Base-by-base conservation (phyloP, 2,329 filamentous ascomycete species). In the Fusarium sp. region DNA sequence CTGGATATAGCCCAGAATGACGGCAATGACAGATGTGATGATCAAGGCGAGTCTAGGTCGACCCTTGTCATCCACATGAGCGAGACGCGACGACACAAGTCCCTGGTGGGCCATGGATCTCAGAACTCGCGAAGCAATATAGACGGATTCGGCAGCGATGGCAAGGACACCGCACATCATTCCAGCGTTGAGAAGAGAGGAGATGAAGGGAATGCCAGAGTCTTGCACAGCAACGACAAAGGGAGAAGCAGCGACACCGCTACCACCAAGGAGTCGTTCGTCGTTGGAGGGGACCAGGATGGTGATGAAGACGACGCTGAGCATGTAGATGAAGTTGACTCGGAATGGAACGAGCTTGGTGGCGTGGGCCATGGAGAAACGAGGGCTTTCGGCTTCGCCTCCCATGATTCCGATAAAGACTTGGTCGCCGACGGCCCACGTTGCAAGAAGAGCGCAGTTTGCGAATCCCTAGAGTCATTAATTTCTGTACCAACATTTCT, bases 401-500 rank as follows among this genome's bases (percentile, higher is more conserved):
- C 68, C 74, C 72, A 77, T 76, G 35, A 77, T 70, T n/a, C 75
- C 75, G 39, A 76, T 76, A 5, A 77, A 77, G 8, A 77, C 74
- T 41, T 76, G 75, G 4, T 77, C 75, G 0, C 75, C 75, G 1
- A 77, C 74, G 0, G 75, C 75, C 74, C 75, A 77, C 11, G 64
- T 72, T 2, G 75, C 74, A 3, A 77, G 35, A 7, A 77, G 57
- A 3, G 72, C 68, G n/a, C 61, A 69, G 24, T 65, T 77, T 1
- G 75, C 75, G 4, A 77, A 77, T 9, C 74, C 74, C 74, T 76
- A 37, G 1, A 27, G 3, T 3, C 5, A 3, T 2, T 10, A n/a
- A 5, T 6, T 22, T 3, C n/a, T 33, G n/a, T 14, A 31, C 1
- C 11, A 5, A 10, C 1, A 16, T n/a, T n/a, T 11, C 2, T 3